Evolutionary conservation across 2,329 filamentous ascomycete species (phyloP).

Genomic region (Helminthosporium solani): DNA sequence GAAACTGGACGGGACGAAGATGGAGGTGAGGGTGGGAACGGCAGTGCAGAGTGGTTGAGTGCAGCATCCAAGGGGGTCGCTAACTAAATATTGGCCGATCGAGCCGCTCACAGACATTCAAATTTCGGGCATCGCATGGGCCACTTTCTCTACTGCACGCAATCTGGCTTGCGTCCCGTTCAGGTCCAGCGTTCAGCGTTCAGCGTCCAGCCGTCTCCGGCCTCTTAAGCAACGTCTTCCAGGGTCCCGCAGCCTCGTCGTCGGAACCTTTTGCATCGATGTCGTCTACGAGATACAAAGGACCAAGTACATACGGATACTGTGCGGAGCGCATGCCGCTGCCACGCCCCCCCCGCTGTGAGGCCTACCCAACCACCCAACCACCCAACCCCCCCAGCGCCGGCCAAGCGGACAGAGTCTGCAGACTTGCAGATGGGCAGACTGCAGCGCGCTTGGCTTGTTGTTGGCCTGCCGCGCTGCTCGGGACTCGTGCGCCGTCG

Average conservation of each 20-base stretch:
- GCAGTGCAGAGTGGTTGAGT: conserved; percentile 13
- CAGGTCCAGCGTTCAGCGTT: too few relatives aligned
- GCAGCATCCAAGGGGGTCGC: conserved; percentile 32
- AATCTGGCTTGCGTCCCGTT: conserved; percentile 23
- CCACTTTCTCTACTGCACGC: conserved; percentile 31
- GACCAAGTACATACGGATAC: not conserved
- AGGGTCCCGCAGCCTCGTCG: conserved; percentile 9
- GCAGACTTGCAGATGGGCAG: conserved; percentile 13
- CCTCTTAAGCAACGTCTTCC: conserved; percentile 16
- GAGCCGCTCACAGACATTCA: conserved; percentile 23
- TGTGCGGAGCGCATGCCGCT: not conserved
- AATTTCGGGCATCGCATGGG: conserved; percentile 27
- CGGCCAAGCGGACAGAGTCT: conserved; percentile 12
- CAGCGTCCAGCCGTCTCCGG: not conserved
- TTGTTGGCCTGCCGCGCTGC: conserved; percentile 19
- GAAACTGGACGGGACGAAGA: conserved; percentile 19
- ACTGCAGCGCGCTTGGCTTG: conserved; percentile 6
- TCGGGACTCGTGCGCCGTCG: conserved; percentile 17
- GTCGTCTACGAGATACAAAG: too few relatives aligned
- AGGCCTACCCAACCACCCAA: too few relatives aligned
- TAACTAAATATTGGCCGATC: conserved; percentile 31
- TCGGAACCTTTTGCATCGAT: not conserved
- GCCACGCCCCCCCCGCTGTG: too few relatives aligned
- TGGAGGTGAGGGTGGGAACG: conserved; percentile 17
- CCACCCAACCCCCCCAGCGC: too few relatives aligned